phyloP scores from a whole-genome alignment of 177 flowering plant species.

The Vitis hybrid region DNA sequence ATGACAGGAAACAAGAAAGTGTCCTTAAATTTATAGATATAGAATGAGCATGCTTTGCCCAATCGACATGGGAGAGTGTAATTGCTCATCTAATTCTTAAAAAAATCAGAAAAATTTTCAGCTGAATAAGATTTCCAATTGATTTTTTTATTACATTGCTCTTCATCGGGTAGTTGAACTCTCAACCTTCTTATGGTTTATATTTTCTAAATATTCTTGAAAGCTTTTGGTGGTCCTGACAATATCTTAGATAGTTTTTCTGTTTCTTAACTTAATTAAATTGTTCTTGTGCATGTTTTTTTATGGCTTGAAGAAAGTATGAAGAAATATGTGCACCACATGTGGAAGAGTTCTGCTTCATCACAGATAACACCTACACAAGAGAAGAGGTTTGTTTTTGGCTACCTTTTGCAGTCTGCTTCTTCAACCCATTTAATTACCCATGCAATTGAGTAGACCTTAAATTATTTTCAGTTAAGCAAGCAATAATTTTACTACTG shows the following conservation, averaged over 20 bases:
- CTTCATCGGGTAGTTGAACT: too few species aligned
- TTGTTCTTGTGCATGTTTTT: slow-evolving; percentile 6
- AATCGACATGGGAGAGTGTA: neutral
- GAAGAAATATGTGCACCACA: slow-evolving; percentile 77
- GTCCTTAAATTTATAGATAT: neutral
- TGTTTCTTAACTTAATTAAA: neutral
- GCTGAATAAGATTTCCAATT: too few species aligned
- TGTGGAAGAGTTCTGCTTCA: slow-evolving; percentile 69
- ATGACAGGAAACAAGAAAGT: neutral
- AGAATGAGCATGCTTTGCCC: neutral
- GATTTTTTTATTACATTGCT: too few species aligned
- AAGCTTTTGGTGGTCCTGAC: neutral
- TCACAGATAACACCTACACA: slow-evolving; percentile 68
- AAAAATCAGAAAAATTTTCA: too few species aligned
- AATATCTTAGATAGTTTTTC: neutral
- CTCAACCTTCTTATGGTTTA: neutral
- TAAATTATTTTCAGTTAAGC: neutral
- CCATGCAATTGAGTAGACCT: neutral
- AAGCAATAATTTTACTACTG: too few species aligned
- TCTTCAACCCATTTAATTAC: neutral
- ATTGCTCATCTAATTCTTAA: neutral
- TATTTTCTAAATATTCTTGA: neutral
- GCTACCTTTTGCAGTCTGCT: neutral
- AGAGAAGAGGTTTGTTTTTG: slow-evolving; percentile 46
- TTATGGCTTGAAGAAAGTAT: slow-evolving; percentile 46